Percentiles rank a stretch among this genome's conserved stretches.
Conservation (phyloP, 1,284 basidiomycete genomes). For the Schizophyllum amplum region DNA sequence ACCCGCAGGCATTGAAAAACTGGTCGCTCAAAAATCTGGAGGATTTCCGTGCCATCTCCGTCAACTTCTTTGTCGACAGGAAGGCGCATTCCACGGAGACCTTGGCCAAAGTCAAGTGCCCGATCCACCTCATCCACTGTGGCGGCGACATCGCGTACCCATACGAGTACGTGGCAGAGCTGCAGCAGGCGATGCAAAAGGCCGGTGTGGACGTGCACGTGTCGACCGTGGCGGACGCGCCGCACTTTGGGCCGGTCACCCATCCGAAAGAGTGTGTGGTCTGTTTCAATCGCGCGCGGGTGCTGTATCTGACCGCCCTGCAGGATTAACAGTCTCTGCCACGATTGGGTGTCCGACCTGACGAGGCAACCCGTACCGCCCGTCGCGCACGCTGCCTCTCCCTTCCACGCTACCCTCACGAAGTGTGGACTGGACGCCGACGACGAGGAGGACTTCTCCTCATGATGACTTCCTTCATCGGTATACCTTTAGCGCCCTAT, state of each 20-base stretch:
- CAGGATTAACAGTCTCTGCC: slow-evolving; percentile 10
- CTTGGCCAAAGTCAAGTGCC: slow-evolving; percentile 20
- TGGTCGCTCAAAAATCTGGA: slow-evolving; percentile 20
- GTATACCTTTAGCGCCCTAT: no score
- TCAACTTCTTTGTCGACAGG: slow-evolving; percentile 28
- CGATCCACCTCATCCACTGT: slow-evolving; percentile 20
- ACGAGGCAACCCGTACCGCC: slow-evolving; percentile 7
- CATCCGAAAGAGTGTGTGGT: slow-evolving; percentile 7
- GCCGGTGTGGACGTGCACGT: slow-evolving; percentile 18
- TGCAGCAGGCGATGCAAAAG: slow-evolving; percentile 14
- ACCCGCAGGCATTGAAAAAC: slow-evolving; percentile 19
- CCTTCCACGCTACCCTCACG: slow-evolving; percentile 12
- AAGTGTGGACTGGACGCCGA: slow-evolving; percentile 11
- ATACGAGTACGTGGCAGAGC: slow-evolving; percentile 16
- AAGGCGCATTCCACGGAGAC: slow-evolving; percentile 18
- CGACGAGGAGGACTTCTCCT: slow-evolving; percentile 9
- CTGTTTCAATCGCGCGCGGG: not conserved
- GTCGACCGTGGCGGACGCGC: slow-evolving; percentile 15
- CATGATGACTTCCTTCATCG: not conserved
- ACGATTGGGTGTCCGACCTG: slow-evolving; percentile 8
- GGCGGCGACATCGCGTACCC: slow-evolving; percentile 21
- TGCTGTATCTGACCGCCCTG: not conserved
- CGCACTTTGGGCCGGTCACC: slow-evolving; percentile 20
- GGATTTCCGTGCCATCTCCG: slow-evolving; percentile 20
- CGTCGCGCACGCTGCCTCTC: slow-evolving; percentile 8